phyloP scores from a whole-genome alignment of 495 filamentous ascomycete genomes.

The Xylaria scruposa region DNA sequence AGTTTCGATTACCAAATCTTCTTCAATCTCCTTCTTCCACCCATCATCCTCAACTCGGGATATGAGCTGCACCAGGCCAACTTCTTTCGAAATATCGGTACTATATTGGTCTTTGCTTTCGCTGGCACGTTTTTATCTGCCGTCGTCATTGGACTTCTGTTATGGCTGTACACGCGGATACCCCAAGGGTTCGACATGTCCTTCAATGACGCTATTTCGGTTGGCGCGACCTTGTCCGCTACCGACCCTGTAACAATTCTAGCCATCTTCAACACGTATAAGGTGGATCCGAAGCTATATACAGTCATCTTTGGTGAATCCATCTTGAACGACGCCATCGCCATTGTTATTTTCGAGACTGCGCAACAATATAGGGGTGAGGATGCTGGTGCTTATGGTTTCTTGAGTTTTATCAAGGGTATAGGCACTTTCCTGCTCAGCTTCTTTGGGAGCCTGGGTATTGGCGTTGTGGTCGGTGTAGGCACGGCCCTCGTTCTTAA shows the following conservation, averaged over 20 bases:
- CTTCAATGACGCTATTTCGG: conserved; percentile 93
- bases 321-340: conserved; percentile 96
- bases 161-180: conserved; percentile 88
- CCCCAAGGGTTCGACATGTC: conserved; percentile 81
- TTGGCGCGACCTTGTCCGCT: conserved; percentile 93
- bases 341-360: conserved; percentile 98
- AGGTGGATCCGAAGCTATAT: conserved; percentile 97
- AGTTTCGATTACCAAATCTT: conserved; percentile 99
- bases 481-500: conserved; percentile 86
- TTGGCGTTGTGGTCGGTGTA: conserved; percentile 87
- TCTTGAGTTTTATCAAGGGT: conserved; percentile 83
- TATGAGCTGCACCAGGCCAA: conserved; percentile 98
- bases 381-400: conserved; percentile 65
- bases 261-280: conserved; percentile 98
- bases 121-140: conserved; percentile 97
- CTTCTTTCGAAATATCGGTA: conserved; percentile 98
- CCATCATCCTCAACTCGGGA: conserved; percentile 95
- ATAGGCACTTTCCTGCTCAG: conserved; percentile 93
- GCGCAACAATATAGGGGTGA: conserved; percentile 85
- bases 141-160: conserved; percentile 83
- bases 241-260: conserved; percentile 97
- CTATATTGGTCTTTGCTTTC: conserved; percentile 98
- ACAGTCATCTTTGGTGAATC: conserved; percentile 98
- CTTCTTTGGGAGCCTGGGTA: conserved; percentile 92
- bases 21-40: conserved; percentile 96